These are phyloP conservation scores for Linderniella brevidens DNA, from an alignment of 257 asterid genomes.

Conservation along the genomic window DNA sequence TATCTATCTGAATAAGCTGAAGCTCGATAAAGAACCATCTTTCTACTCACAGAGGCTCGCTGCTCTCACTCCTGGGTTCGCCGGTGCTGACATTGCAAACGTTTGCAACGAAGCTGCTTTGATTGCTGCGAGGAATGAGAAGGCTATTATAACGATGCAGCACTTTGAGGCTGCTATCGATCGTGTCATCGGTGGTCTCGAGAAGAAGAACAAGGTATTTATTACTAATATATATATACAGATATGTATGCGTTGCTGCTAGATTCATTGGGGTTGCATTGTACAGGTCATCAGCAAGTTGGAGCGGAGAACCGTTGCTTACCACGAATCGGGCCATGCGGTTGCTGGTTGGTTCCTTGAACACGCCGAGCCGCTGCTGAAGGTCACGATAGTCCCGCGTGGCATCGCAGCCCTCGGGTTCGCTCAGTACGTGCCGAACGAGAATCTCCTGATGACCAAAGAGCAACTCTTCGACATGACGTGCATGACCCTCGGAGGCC, in stretches of 20 bases:
- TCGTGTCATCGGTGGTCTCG: constrained; percentile 87
- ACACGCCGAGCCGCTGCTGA: constrained; percentile 72
- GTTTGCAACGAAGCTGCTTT: constrained; percentile 94
- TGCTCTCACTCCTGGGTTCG: constrained; percentile 91
- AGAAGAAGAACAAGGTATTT: constrained; percentile 68
- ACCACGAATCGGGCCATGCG: constrained; percentile 92
- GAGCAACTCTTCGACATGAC: constrained; percentile 80
- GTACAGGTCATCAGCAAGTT: constrained; percentile 60
- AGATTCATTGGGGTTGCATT: neutral
- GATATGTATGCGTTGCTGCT: constrained; percentile 1
- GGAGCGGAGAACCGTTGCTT: constrained; percentile 67
- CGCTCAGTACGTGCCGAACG: constrained; percentile 76
- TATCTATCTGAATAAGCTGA: constrained; percentile 54
- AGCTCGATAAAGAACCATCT: constrained; percentile 62
- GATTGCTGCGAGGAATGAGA: constrained; percentile 66
- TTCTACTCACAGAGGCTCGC: constrained; percentile 77
- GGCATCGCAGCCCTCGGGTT: constrained; percentile 92
- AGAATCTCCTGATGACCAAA: constrained; percentile 70
- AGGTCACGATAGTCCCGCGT: constrained; percentile 79
- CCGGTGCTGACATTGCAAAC: constrained; percentile 94
- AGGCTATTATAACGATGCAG: constrained; percentile 32
- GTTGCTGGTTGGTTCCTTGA: constrained; percentile 85
- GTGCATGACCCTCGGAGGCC: constrained; percentile 90
- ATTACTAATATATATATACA: constrained; percentile 2
- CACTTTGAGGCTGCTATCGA: constrained; percentile 92